Evolutionary conservation across 179 eudicot species (phyloP).

Genomic region (Dionaea muscipula): DNA sequence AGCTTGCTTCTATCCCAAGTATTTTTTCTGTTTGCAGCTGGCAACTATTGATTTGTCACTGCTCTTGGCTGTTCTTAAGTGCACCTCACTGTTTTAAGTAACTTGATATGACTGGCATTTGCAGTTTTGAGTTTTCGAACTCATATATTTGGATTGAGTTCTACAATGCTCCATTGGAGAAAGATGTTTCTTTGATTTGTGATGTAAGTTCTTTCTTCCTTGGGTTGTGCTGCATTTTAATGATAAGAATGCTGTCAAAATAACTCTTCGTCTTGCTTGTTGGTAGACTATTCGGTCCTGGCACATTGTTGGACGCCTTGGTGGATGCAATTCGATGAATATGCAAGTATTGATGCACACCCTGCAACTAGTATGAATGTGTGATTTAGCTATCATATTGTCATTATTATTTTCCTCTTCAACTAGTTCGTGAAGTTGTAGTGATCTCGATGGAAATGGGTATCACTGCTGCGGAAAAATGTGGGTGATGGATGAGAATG

Average conservation of each 20-base stretch:
- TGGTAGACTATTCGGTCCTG: conserved; percentile 74
- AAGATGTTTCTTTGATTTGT: conserved; percentile 61
- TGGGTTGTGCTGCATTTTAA: background rate
- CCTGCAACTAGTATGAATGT: no score
- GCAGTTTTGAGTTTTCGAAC: conserved; percentile 69
- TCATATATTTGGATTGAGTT: conserved; percentile 92
- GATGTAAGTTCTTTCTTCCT: conserved; percentile 52
- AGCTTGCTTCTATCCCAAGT: background rate
- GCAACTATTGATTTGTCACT: background rate
- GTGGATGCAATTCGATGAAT: conserved; percentile 93
- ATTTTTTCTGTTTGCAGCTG: background rate
- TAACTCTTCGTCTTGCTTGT: conserved; percentile 7
- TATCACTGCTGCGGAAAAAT: no score
- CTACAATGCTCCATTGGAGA: conserved; percentile 69
- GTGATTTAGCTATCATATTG: no score
- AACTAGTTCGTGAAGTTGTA: no score
- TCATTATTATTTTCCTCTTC: no score
- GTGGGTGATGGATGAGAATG: no score
- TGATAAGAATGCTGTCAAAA: background rate
- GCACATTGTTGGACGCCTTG: conserved; percentile 96
- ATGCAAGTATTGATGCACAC: conserved; percentile 90
- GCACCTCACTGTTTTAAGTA: background rate
- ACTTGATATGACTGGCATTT: conserved; percentile 8
- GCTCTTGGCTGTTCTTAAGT: background rate
- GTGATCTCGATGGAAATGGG: no score